Base-by-base conservation (phyloP, 306 rosid species). In the Cicer pinnatifidum region DNA sequence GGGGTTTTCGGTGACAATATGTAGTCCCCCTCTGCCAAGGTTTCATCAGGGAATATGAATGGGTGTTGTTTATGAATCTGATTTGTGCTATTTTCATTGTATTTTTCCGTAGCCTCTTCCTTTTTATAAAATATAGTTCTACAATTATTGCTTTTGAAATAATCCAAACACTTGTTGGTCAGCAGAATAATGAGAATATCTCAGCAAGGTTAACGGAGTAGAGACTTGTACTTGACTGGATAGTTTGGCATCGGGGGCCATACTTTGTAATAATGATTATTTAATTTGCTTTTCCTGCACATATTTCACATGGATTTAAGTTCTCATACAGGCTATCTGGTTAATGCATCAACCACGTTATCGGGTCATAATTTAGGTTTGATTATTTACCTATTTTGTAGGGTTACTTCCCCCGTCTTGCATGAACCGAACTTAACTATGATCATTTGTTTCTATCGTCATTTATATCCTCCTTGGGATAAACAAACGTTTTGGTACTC, bases 81-180 rank as follows among this genome's bases (percentile, higher is more conserved):
- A 78, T 84, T 78, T 69, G 83, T 76, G 82, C 70, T 66, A 69
- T 46, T 76, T 78, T 78, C 75, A 76, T 84, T 85, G 44, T 63
- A 57, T 43, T 61, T 68, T 41, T 62, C 72, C 23, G 72, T 46
- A 64, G 73, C 72, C 58, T 77, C 76, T 69, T 71, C 33, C 67
- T 80, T 65, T 73, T 80, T 77, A 77, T 79, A 59, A 71, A 54
- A 73, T 61, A 73, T 86, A 76, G 75, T 71, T 88, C 81, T 75
- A 80, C 84, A 73, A 84, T 87, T 89, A 79, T 76, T 80, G 89
- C 81, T 81, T 72, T 75, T 80, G 86, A 74, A 91, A 91, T 91
- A 91, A 91, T 83, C 84, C 86, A 84, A 84, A 81, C 86, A 80
- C 88, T 84, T 75, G 82, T 75, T 82, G 88, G 58, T 82, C 76